Evolutionary conservation across 2,329 filamentous ascomycete genomes (phyloP), one percentile per base, ranked within the genome.

Genomic region (Chrysosporium queenslandicum): DNA sequence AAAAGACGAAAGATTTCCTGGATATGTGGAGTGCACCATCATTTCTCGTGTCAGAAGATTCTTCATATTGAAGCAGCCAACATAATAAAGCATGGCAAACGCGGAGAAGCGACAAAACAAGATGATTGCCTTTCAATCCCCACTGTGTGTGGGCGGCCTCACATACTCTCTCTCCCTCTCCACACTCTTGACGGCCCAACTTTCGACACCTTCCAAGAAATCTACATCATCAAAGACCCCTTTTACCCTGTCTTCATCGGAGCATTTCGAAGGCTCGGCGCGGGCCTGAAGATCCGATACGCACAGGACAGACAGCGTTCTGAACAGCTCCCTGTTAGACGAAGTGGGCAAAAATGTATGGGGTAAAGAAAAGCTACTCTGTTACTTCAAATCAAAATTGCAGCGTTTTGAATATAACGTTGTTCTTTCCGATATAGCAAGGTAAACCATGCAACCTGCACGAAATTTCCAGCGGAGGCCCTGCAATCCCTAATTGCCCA

Each of bases 221-320:
- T 4, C 37, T 20, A 6, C n/a, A 4, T 4, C 27, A 29, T 29
- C 27, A 29, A 9, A 7, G 16, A n/a, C n/a, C n/a, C 14, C 37
- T 20, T 8, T 27, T 43, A 16, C 25, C 29, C 16, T 30, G 9
- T 21, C 27, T 11, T 20, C 4, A n/a, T 30, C 23, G 42, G 42
- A 32, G 27, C 25, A 32, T 30, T 32, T 32, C 9, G 29, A 30
- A n/a, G 27, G 2, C 42, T 32, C 14, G 43, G 43, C 16, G 23
- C 43, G 43, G 43, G 29, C 43, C 29, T 36, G 27, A 46, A n/a
- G n/a, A 36, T 46, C 30, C 30, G 16, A 32, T 36, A 25, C 43
- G 43, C 43, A 46, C 43, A 36, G 43, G 29, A 46, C 43, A 46
- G 20, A 36, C 20, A n/a, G 18, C 16, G 30, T 46, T 46, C 43